These are phyloP conservation scores for Quercus ilex DNA, from an alignment of 306 rosid genomes.

Conservation along the genomic window DNA sequence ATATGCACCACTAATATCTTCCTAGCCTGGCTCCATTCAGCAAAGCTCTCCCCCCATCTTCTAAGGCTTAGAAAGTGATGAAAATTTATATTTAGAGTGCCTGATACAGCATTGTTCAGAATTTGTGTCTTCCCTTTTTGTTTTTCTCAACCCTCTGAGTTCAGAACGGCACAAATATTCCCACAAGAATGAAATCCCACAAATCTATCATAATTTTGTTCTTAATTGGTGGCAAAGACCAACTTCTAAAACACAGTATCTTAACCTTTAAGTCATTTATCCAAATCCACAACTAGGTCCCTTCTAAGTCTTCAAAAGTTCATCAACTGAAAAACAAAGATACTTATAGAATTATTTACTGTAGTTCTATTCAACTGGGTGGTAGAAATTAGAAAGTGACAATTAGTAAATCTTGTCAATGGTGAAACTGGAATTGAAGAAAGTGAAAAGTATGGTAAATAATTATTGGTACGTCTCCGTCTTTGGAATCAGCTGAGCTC, in stretches of 20 bases:
- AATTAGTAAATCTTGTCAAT: neutral
- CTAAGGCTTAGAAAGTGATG: conserved; percentile 24
- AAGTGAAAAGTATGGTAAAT: conserved; percentile 12
- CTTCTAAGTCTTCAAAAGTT: neutral
- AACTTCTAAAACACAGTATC: neutral
- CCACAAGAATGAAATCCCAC: neutral
- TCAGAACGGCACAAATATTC: neutral
- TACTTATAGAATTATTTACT: neutral
- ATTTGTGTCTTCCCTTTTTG: conserved; percentile 16
- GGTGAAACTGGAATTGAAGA: neutral
- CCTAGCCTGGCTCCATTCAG: conserved; percentile 17
- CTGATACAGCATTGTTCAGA: conserved; percentile 32
- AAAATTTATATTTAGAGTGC: conserved; percentile 16
- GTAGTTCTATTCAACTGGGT: neutral
- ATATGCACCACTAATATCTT: conserved; percentile 31
- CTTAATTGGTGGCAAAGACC: neutral
- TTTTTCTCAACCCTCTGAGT: conserved; percentile 8
- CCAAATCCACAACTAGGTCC: neutral
- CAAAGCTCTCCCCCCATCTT: conserved; percentile 33
- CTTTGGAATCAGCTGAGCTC: conserved; percentile 9
- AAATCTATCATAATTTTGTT: neutral
- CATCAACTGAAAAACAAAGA: neutral
- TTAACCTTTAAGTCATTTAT: neutral
- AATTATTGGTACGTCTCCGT: conserved; percentile 28
- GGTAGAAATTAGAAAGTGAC: neutral